phyloP scores from a whole-genome alignment of 768 basidiomycete genomes.

The Lentinus brumalis region DNA sequence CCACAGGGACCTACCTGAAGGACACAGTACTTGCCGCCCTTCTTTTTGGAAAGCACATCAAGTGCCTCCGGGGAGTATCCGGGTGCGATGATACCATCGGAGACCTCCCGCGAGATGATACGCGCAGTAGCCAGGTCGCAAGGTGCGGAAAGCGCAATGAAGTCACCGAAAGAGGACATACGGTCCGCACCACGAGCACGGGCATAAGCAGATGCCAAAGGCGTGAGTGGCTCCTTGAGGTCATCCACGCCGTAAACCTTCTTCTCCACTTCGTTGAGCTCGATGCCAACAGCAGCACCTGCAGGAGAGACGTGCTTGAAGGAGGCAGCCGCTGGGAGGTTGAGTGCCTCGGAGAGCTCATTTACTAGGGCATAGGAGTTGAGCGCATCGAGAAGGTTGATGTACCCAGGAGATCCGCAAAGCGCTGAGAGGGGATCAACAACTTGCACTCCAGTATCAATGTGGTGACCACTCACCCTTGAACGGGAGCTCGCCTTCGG shows the following conservation, averaged over 20 bases:
- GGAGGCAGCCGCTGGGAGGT: constrained; percentile 93
- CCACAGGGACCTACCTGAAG: constrained; percentile 61
- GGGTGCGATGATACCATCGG: constrained; percentile 97
- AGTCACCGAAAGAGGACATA: constrained; percentile 99
- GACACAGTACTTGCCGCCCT: constrained; percentile 98
- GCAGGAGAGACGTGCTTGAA: constrained; percentile 99
- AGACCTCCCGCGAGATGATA: constrained; percentile 98
- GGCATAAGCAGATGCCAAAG: constrained; percentile 91
- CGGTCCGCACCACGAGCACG: constrained; percentile 96
- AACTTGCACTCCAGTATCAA: constrained; percentile 5
- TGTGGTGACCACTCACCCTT: constrained; percentile 57
- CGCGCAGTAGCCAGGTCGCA: constrained; percentile 94
- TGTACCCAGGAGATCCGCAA: constrained; percentile 95
- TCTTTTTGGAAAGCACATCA: constrained; percentile 92
- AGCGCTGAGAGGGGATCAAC: constrained; percentile 56
- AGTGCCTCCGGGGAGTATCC: constrained; percentile 88
- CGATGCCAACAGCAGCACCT: constrained; percentile 90
- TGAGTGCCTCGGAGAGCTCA: constrained; percentile 85
- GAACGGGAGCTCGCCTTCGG: constrained; percentile 88
- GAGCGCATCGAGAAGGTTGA: constrained; percentile 96
- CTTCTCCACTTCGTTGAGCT: constrained; percentile 81
- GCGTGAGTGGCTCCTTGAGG: constrained; percentile 85
- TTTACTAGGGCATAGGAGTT: constrained; percentile 96
- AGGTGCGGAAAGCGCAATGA: constrained; percentile 90
- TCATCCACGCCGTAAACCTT: constrained; percentile 97